Evolutionary conservation across 805 yeast genomes (phyloP).

Genomic region (Hagleromyces aurorensis): DNA sequence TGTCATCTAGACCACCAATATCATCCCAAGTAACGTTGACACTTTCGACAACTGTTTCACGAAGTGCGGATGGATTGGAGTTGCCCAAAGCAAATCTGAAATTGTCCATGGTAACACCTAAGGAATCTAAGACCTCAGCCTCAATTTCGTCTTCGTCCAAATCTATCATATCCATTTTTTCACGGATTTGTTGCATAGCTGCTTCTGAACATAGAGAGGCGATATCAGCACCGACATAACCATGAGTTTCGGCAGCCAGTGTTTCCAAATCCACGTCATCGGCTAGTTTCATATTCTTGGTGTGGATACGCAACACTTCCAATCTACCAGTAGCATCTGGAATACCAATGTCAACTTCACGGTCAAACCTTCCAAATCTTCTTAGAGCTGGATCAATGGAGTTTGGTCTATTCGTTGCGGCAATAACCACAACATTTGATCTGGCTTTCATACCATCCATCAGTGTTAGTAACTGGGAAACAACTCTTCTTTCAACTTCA

Average conservation of each 20-base stretch:
- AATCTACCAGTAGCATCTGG: conserved; percentile 99
- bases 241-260: conserved; percentile 96
- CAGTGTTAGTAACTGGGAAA: conserved; percentile 90
- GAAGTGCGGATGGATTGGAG: conserved; percentile 96
- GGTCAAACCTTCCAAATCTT: conserved; percentile 85
- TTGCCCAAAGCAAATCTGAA: conserved; percentile 96
- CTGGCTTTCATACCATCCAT: conserved; percentile 99
- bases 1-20: conserved; percentile 95
- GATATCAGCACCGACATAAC: conserved; percentile 98
- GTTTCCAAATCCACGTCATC: conserved; percentile 94
- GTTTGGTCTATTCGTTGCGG: conserved; percentile 84
- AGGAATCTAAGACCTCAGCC: conserved; percentile 90
- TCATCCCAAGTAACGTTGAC: conserved; percentile 99
- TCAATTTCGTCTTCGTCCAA: conserved; percentile 94
- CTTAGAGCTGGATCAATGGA: conserved; percentile 73
- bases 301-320: conserved; percentile 93
- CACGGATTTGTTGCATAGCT: conserved; percentile 99
- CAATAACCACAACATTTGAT: conserved; percentile 95
- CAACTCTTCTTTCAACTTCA: conserved; percentile 99
- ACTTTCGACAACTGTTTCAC: conserved; percentile 98
- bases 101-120: conserved; percentile 98
- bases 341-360: conserved; percentile 85
- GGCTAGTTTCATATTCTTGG: conserved; percentile 95
- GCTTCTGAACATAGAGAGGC: conserved; percentile 99
- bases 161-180: conserved; percentile 96